These are phyloP conservation scores for Porcisia hertigi DNA, from an alignment of 208 protist genomes.

Conservation along the genomic window DNA sequence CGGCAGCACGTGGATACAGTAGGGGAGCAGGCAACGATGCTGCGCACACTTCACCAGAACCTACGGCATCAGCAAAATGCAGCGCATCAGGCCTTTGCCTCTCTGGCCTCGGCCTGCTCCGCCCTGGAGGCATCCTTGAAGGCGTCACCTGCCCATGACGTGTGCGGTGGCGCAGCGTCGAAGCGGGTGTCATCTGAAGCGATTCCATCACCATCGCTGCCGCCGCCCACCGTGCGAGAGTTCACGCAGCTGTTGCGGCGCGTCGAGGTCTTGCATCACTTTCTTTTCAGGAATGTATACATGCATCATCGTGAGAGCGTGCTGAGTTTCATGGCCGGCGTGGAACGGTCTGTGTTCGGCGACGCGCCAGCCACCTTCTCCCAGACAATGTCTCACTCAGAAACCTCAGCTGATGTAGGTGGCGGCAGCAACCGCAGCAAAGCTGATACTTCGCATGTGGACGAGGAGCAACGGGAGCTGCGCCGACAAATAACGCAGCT, in stretches of 20 bases:
- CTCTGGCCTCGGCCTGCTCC: conserved; percentile 22
- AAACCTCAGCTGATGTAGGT: background rate
- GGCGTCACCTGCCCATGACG: background rate
- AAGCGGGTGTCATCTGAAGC: background rate
- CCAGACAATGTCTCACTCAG: background rate
- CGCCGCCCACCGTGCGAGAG: background rate
- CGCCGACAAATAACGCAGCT: conserved; percentile 8
- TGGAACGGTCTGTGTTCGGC: conserved; percentile 19
- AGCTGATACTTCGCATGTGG: background rate
- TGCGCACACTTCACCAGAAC: conserved; percentile 22
- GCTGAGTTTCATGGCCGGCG: conserved; percentile 16
- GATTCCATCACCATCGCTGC: too few relatives aligned
- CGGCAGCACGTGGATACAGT: background rate
- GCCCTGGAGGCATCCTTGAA: conserved; percentile 7
- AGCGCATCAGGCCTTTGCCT: conserved; percentile 23
- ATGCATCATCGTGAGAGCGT: conserved; percentile 29
- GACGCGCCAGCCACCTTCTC: background rate
- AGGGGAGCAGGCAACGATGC: background rate
- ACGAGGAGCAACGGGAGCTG: conserved; percentile 7
- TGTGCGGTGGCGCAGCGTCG: background rate
- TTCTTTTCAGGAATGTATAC: conserved; percentile 36
- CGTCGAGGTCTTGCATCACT: conserved; percentile 25
- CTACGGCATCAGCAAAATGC: conserved; percentile 19
- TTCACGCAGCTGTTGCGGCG: conserved; percentile 23
- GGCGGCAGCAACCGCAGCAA: background rate